Conservation (phyloP, 805 yeast genomes). For the Metschnikowia sp. region DNA sequence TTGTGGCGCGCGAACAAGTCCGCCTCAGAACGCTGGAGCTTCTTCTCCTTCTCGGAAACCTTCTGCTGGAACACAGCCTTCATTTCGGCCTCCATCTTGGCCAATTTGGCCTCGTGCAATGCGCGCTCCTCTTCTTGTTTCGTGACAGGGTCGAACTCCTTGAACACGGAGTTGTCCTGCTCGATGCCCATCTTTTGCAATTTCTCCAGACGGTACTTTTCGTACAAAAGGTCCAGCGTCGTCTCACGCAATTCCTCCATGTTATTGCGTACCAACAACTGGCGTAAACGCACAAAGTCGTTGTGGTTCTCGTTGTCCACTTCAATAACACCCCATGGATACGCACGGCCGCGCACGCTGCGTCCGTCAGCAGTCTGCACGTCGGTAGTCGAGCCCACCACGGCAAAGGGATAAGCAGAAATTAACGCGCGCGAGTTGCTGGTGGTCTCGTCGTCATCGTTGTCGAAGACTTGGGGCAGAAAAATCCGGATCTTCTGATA, state of each 20-base stretch:
- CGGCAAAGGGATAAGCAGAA: slow-evolving; percentile 83
- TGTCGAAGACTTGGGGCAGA: slow-evolving; percentile 71
- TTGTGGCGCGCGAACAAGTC: slow-evolving; percentile 93
- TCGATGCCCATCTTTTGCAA: slow-evolving; percentile 77
- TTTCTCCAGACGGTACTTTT: slow-evolving; percentile 83
- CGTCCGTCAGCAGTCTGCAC: slow-evolving; percentile 73
- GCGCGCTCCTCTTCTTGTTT: slow-evolving; percentile 93
- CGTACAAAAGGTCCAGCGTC: slow-evolving; percentile 75
- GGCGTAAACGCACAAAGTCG: slow-evolving; percentile 87
- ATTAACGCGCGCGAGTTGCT: slow-evolving; percentile 63
- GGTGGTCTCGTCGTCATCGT: slow-evolving; percentile 81
- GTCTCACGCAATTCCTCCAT: slow-evolving; percentile 91
- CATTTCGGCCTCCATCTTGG: slow-evolving; percentile 95
- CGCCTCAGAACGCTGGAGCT: slow-evolving; percentile 93
- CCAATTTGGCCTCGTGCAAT: slow-evolving; percentile 88
- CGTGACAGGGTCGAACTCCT: slow-evolving; percentile 87
- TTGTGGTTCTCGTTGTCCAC: slow-evolving; percentile 92
- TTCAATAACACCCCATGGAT: slow-evolving; percentile 97
- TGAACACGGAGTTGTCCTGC: slow-evolving; percentile 91
- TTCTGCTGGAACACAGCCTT: slow-evolving; percentile 93
- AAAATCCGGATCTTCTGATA: slow-evolving; percentile 71
- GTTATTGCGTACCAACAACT: slow-evolving; percentile 82
- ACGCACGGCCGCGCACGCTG: slow-evolving; percentile 81
- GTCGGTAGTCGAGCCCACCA: slow-evolving; percentile 81
- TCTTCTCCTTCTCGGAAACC: slow-evolving; percentile 95